A percentile compares a stretch with the other conserved stretches of the same genome.
phyloP scores from a whole-genome alignment of 23 red algal species.

The Gracilaria vermiculophylla region DNA sequence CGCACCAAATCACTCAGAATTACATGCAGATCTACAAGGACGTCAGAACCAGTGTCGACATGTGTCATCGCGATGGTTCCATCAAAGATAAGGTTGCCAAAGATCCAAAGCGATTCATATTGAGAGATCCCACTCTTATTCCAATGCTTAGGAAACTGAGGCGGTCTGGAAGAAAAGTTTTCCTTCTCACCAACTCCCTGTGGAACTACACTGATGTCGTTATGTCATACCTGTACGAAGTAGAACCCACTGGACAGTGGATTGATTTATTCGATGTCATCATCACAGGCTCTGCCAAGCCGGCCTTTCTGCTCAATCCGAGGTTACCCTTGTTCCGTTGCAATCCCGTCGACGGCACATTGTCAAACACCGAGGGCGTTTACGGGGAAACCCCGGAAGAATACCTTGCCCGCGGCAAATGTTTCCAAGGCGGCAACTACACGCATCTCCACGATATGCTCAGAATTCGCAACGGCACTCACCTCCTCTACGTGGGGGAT shows the following conservation, averaged over 20 bases:
- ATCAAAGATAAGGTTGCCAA: slow-evolving; percentile 87
- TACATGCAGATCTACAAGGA: slow-evolving; percentile 87
- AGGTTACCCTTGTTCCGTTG: slow-evolving; percentile 86
- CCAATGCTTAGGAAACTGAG: slow-evolving; percentile 69
- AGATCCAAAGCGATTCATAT: slow-evolving; percentile 73
- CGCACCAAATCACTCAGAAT: slow-evolving; percentile 53
- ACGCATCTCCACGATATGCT: slow-evolving; percentile 93
- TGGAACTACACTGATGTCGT: slow-evolving; percentile 97
- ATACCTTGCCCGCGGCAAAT: slow-evolving; percentile 74
- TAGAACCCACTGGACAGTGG: slow-evolving; percentile 63
- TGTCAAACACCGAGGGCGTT: slow-evolving; percentile 87
- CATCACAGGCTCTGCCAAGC: slow-evolving; percentile 92
- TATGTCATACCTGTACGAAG: slow-evolving; percentile 85
- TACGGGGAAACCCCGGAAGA: slow-evolving; percentile 61
- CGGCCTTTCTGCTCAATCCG: slow-evolving; percentile 85
- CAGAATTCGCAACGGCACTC: slow-evolving; percentile 67
- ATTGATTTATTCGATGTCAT: slow-evolving; percentile 94
- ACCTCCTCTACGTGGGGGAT: slow-evolving; percentile 96
- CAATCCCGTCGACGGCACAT: slow-evolving; percentile 57
- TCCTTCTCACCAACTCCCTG: slow-evolving; percentile 95
- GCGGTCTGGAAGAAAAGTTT: slow-evolving; percentile 86
- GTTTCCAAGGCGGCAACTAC: slow-evolving; percentile 96
- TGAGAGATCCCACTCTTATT: slow-evolving; percentile 74
- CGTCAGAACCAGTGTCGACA: slow-evolving; percentile 87
- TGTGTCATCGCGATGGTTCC: slow-evolving; percentile 98